phyloP scores from a whole-genome alignment of 2,329 filamentous ascomycete genomes.

The Pseudocercospora macadamiae region DNA sequence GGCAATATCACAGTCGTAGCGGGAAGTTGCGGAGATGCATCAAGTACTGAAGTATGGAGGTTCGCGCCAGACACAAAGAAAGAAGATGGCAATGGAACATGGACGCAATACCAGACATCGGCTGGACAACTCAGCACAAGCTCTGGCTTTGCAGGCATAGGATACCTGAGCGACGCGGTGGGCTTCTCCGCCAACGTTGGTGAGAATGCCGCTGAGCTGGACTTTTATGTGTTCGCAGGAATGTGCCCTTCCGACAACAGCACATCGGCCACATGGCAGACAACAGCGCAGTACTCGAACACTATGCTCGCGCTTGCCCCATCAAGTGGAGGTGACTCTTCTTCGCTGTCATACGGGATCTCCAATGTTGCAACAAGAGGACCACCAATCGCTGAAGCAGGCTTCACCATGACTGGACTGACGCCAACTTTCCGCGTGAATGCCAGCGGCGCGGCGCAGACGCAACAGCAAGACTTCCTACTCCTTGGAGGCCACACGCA shows the following conservation, averaged over 20 bases:
- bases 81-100: constrained; percentile 56
- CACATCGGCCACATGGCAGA: constrained; percentile 63
- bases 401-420: constrained; percentile 79
- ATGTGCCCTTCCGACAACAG: constrained; percentile 70
- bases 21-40: constrained; percentile 67
- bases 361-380: constrained; percentile 58
- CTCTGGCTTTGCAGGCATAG: constrained; percentile 49
- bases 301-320: constrained; percentile 68
- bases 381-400: constrained; percentile 77
- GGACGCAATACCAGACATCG: constrained; percentile 44
- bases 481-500: constrained; percentile 84
- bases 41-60: constrained; percentile 66
- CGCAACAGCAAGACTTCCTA: constrained; percentile 76
- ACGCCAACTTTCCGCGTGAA: constrained; percentile 70
- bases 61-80: constrained; percentile 57
- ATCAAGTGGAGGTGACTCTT: constrained; percentile 46
- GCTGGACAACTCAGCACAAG: constrained; percentile 43
- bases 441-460: constrained; percentile 57
- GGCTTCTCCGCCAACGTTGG: constrained; percentile 67
- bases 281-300: constrained; percentile 75
- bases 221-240: constrained; percentile 79
- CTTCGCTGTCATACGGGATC: constrained; percentile 53
- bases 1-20: constrained; percentile 74
- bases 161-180: constrained; percentile 63
- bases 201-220: constrained; percentile 57